These are phyloP conservation scores for Aaosphaeria arxii DNA, from an alignment of 2,329 filamentous ascomycete species.

Conservation along the genomic window DNA sequence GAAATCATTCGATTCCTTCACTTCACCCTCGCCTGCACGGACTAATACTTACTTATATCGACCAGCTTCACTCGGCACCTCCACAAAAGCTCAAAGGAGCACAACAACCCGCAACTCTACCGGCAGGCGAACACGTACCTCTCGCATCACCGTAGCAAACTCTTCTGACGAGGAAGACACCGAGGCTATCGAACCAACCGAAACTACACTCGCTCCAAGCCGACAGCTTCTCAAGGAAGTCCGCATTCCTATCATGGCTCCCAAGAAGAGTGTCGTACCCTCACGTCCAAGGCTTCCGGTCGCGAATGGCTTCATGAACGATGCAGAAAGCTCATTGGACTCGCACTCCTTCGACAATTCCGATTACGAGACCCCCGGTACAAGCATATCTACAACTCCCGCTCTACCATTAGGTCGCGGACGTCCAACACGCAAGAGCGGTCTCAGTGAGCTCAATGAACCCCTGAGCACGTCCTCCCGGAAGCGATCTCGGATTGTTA, in stretches of 20 bases:
- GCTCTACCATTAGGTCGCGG: constrained; percentile 35
- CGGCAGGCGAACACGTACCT: constrained; percentile 16
- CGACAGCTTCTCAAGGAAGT: constrained; percentile 33
- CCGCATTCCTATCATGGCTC: constrained; percentile 22
- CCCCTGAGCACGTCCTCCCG: constrained; percentile 15
- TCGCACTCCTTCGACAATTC: constrained; percentile 38
- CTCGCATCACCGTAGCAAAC: constrained; percentile 27
- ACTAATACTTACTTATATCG: background rate
- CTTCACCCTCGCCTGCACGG: background rate
- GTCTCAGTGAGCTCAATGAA: constrained; percentile 12
- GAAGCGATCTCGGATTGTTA: constrained; percentile 19
- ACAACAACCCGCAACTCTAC: constrained; percentile 1
- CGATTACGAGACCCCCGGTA: constrained; percentile 61
- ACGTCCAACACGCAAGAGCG: constrained; percentile 21
- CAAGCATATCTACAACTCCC: constrained; percentile 57
- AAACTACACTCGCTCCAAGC: constrained; percentile 3
- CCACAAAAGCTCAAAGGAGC: background rate
- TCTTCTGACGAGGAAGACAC: constrained; percentile 30
- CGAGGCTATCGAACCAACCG: constrained; percentile 7
- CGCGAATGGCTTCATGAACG: constrained; percentile 8
- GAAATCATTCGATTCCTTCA: background rate
- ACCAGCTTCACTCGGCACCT: background rate
- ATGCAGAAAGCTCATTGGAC: constrained; percentile 22
- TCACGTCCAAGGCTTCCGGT: constrained; percentile 5
- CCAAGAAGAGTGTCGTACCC: constrained; percentile 11